phyloP scores from a whole-genome alignment of 768 basidiomycete species.

The Hygrophorus russula region DNA sequence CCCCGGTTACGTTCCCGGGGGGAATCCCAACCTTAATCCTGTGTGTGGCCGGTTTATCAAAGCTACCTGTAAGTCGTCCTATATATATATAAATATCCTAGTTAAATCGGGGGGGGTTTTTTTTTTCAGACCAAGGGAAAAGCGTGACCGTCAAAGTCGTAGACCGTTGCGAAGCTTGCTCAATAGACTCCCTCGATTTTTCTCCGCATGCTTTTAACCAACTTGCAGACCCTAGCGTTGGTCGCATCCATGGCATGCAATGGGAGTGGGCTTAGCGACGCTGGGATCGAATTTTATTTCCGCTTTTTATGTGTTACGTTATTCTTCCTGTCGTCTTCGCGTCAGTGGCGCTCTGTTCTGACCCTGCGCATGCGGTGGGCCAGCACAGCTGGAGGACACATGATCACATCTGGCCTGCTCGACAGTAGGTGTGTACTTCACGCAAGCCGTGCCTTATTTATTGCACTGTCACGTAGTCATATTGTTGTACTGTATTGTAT shows the following conservation, averaged over 20 bases:
- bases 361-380: not conserved
- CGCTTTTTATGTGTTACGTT: not conserved
- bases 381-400: slow-evolving; percentile 1
- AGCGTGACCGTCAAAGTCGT: slow-evolving; percentile 35
- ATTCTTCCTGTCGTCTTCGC: not conserved
- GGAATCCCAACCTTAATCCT: slow-evolving; percentile 68
- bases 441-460: not conserved
- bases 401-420: slow-evolving; percentile 18
- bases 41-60: slow-evolving; percentile 44
- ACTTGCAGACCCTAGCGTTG: slow-evolving; percentile 32
- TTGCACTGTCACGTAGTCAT: not conserved
- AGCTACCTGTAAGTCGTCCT: slow-evolving; percentile 34
- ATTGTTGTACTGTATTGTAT: no score
- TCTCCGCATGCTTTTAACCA: slow-evolving; percentile 43
- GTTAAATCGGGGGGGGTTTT: not conserved
- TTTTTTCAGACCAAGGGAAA: slow-evolving; percentile 37
- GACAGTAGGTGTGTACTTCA: not conserved
- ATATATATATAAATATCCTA: slow-evolving; percentile 4
- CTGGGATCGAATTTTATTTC: not conserved
- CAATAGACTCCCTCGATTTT: slow-evolving; percentile 43
- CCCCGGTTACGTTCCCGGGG: slow-evolving; percentile 40
- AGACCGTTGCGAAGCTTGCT: slow-evolving; percentile 57
- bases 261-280: slow-evolving; percentile 37
- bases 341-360: not conserved
- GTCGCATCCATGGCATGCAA: slow-evolving; percentile 36